A percentile compares a stretch with the other conserved stretches of the same genome.
phyloP scores from a whole-genome alignment of 495 filamentous ascomycete species.

The Penicillium parvum region DNA sequence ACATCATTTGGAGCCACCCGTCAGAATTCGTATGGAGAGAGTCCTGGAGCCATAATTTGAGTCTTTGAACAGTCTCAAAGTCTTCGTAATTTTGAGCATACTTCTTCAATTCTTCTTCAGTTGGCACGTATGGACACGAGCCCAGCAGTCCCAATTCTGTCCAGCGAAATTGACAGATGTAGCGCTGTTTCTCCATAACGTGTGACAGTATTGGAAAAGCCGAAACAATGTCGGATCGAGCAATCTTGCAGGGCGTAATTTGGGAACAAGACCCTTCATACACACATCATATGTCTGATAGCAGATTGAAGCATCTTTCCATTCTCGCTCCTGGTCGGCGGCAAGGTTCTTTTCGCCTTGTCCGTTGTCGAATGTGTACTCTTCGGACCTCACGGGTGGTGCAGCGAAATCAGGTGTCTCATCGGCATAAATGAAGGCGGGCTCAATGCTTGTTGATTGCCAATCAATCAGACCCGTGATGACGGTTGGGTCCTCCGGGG shows the following conservation, averaged over 20 bases:
- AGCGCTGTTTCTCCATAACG: slow-evolving; percentile 40
- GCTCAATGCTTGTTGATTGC: slow-evolving; percentile 38
- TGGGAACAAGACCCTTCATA: slow-evolving; percentile 32
- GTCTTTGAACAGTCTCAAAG: slow-evolving; percentile 30
- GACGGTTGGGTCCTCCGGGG: slow-evolving; percentile 33
- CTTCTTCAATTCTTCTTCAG: slow-evolving; percentile 23
- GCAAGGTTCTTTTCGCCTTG: slow-evolving; percentile 1
- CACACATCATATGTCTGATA: slow-evolving; percentile 35
- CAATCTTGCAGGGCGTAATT: slow-evolving; percentile 28
- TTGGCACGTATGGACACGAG: slow-evolving; percentile 31
- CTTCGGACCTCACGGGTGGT: too few species aligned
- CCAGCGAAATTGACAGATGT: too few species aligned
- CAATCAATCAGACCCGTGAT: slow-evolving; percentile 41
- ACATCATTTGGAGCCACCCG: slow-evolving; percentile 30
- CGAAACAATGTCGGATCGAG: slow-evolving; percentile 35
- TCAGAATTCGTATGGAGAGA: slow-evolving; percentile 22
- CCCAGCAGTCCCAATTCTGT: slow-evolving; percentile 32
- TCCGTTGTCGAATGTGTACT: slow-evolving; percentile 9
- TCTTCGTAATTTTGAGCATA: slow-evolving; percentile 34
- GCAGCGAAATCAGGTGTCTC: slow-evolving; percentile 18
- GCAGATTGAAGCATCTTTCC: slow-evolving; percentile 28
- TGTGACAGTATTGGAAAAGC: slow-evolving; percentile 38
- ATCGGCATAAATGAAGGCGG: slow-evolving; percentile 36
- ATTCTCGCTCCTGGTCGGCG: slow-evolving; percentile 10
- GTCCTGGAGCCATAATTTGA: slow-evolving; percentile 27